Base-by-base conservation (phyloP, 768 basidiomycete genomes). In the Russula brevipes region DNA sequence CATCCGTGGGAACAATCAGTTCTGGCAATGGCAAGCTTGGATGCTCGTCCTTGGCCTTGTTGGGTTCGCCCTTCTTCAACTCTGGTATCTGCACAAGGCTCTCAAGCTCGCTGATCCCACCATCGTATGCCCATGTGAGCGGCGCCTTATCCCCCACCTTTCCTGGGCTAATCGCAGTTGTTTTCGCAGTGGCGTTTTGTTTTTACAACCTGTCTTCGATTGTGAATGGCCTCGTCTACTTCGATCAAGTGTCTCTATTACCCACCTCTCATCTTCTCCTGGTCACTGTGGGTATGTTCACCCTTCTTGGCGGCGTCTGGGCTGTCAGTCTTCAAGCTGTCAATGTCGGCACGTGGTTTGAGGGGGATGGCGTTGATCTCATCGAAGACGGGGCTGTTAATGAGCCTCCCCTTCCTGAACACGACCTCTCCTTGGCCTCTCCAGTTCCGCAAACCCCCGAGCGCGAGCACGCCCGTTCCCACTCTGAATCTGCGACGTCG, bases 151-250 rank as follows among this genome's bases (percentile, higher is more conserved):
- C 57, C 10, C 44, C 19, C 31, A 30, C 39, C 5, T 57, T 57
- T 14, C 36, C 33, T 14, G n/a, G 12, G 57, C 33, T 38, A 51
- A 58, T n/a, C 10, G 31, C 67, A 14, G 41, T 57, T 30, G 67
- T 63, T 57, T 31, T 68, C 44, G 7, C 33, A 85, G 86, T 92
- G 71, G 93, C 94, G 5, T 98, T 96, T 76, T 96, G 93, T 73
- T 92, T 94, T 73, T 98, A 96, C 76, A 98, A 96, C 72, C 73
- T 95, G 14, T 92, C 91, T 2, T 91, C 90, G 30, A 96, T 98
- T 72, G 79, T 94, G 61, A 94, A 94, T 67, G 89, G 90, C 5
- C 80, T 96, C 57, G 83, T 95, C 50, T 97, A 94, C 74, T 97
- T 91, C 72, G 79, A 94, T 72, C 93, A 98, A 70, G 83, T 92